Evolutionary conservation across 164 flowering plant genomes (phyloP), one percentile per base, ranked within the genome.

Genomic region (Taxillus chinensis): DNA sequence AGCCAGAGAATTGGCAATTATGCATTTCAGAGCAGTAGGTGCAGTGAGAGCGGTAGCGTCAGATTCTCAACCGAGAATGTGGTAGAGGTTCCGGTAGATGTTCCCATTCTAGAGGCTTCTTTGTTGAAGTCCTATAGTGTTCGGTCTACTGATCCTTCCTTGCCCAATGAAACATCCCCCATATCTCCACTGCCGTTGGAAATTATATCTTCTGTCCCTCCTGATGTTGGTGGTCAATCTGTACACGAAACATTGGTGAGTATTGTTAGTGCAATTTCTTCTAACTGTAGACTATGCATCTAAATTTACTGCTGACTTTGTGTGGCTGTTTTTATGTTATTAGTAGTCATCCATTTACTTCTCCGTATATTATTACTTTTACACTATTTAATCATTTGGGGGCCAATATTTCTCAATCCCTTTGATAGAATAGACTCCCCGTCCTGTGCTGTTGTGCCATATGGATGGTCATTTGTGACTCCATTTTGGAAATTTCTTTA

Each of bases 31-130:
- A 84, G 85, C 73, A 75, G 57, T 14, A 27, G 27, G 27, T 0
- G 2, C 27, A 76, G 81, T 73, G 71, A 62, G 12, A 71, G 78
- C 67, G 65, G 75, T n/a, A 77, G 76, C 40, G 14, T 57, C 5
- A 61, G 62, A 38, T 77, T 74, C 8, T 78, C 78, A 39, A 2
- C 74, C 41, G 83, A 79, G 64, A 42, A 61, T 59, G 57, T 45
- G 3, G 10, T 59, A 39, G 82, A 78, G 17, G 74, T 55, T 61
- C 75, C 73, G 17, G 52, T 42, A 9, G 70, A 37, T 4, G 43
- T 67, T 55, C 78, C 80, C 3, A 62, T 75, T 66, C 63, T 62
- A 57, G 78, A 74, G 57, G 71, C 71, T 52, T 45, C 57, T n/a
- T 27, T 62, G 7, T 53, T 72, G 53, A 66, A 57, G 38, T 51